Evolutionary conservation across 495 filamentous ascomycete genomes (phyloP), one percentile per base, ranked within the genome.

Genomic region (Corynascus novoguineensis): DNA sequence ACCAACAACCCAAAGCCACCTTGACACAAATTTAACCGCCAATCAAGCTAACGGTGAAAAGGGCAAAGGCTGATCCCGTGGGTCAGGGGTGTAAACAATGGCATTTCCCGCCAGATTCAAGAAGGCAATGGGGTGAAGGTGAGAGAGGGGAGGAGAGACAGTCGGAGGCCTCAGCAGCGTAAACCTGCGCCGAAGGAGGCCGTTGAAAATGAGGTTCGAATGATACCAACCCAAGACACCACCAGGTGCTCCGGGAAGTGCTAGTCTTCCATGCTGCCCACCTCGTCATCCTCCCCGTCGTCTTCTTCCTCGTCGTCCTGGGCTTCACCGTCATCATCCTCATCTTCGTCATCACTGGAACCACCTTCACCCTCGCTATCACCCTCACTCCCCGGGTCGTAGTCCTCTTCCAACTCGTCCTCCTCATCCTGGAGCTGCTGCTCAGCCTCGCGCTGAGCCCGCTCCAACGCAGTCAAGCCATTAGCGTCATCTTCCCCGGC

Each of bases 341-440:
- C 79, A 1, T 78, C 79, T 3, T 70, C 78, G 9, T 77, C 77
- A 0, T 80, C 81, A 48, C 68, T 74, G 1, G 58, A 58, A 28
- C 75, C 81, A 3, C 83, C 88, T 31, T 77, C 82, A 5, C 86
- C 87, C 22, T 88, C 89, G 58, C 83, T 89, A 7, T 88, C 85
- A 4, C 75, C 85, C 0, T 86, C 88, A 59, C 83, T 87, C 1
- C 86, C 89, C 4, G 88, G 89, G 64, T 92, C 85, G 69, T 92
- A 93, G 60, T 95, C 92, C 68, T 95, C 92, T 61, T 92, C 91
- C 24, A 89, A 83, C 63, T 95, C 90, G 55, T 95, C 90, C 59
- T 90, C 87, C 3, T 83, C 81, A 44, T 86, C 81, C 66, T 88
- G 83, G 50, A 78, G 44, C 51, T 64, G 64, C 53, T 75, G 71